Evolutionary conservation across 345 rosid species (phyloP).

Genomic region (rapeseed (Brassica napus)): Da-Ae NC_063436.1:23399001-23399500

Average conservation of each 20-base stretch:
- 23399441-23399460: conserved; percentile 92
- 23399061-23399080: conserved; percentile 69
- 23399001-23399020: conserved; percentile 90
- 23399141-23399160: background rate
- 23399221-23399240: conserved; percentile 88
- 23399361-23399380: conserved; percentile 15
- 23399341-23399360: background rate
- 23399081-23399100: conserved; percentile 94
- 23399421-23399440: conserved; percentile 91
- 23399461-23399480: conserved; percentile 90
- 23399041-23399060: conserved; percentile 71
- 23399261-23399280: conserved; percentile 74
- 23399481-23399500: conserved; percentile 85
- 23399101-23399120: conserved; percentile 84
- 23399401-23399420: conserved; percentile 12
- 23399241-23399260: conserved; percentile 74
- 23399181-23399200: conserved; percentile 55
- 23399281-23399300: conserved; percentile 81
- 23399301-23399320: conserved; percentile 80
- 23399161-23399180: conserved; percentile 28
- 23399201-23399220: conserved; percentile 75
- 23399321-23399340: conserved; percentile 79
- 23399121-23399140: conserved; percentile 18
- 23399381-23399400: background rate
- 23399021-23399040: conserved; percentile 73